phyloP scores from a whole-genome alignment of 1,284 basidiomycete species.

The Cutaneotrichosporon sp. region DNA sequence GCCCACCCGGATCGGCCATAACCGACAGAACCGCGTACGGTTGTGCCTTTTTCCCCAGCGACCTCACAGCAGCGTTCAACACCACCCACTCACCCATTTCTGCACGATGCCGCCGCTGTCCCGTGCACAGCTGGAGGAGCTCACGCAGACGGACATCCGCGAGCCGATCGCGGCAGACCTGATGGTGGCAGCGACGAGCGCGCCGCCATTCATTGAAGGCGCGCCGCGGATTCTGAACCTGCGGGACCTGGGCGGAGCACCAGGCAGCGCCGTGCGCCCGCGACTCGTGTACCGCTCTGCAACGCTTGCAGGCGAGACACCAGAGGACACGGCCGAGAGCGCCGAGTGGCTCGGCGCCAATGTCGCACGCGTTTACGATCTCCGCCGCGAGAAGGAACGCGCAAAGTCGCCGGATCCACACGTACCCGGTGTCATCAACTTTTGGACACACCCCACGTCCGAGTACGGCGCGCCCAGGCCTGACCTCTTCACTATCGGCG shows the following conservation, averaged over 20 bases:
- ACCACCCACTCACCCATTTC: background rate
- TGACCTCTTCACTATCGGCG: constrained; percentile 6
- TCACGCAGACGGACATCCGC: constrained; percentile 1
- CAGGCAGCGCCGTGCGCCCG: constrained; percentile 1
- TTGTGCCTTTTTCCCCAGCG: too few species aligned
- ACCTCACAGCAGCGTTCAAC: background rate
- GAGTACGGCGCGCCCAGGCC: constrained; percentile 1
- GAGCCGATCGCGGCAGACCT: background rate
- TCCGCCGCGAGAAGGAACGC: constrained; percentile 9
- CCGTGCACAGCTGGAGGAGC: constrained; percentile 1
- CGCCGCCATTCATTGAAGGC: constrained; percentile 10
- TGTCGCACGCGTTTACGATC: constrained; percentile 8
- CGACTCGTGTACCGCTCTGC: constrained; percentile 9
- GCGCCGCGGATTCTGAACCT: constrained; percentile 8
- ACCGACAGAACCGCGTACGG: background rate
- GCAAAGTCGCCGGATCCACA: constrained; percentile 5
- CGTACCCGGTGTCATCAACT: constrained; percentile 1
- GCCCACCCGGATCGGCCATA: background rate
- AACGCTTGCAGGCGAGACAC: background rate
- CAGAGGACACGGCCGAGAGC: background rate
- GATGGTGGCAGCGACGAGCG: background rate
- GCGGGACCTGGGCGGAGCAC: constrained; percentile 13
- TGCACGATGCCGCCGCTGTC: background rate
- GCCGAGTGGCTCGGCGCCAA: constrained; percentile 7
- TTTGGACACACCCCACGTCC: constrained; percentile 3